Base-by-base conservation (phyloP, 2,329 filamentous ascomycete species). In the Phoma sp. region DNA sequence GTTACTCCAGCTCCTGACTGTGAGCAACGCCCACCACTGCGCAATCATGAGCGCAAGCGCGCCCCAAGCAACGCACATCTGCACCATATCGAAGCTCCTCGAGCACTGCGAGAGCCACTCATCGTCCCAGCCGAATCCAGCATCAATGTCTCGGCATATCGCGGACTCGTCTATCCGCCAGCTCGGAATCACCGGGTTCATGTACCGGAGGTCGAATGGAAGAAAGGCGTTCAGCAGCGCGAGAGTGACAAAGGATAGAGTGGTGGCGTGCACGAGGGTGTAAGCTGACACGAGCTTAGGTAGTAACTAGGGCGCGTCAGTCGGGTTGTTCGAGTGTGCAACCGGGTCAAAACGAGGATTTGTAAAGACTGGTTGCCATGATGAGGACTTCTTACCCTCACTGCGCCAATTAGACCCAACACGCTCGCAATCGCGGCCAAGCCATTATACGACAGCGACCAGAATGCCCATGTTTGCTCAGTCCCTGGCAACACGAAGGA, bases 391-490 rank as follows among this genome's bases (percentile, higher is more conserved):
- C 72, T 57, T 72, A 80, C 79, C 64, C 71, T 70, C n/a, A 78
- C 37, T 29, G 76, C 77, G 39, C 78, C 78, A n/a, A 78, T 47
- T 24, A 80, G 54, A 4, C 78, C 78, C 40, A 78, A 62, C 8
- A 75, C 58, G 57, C 75, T 77, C 38, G 77, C 62, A 7, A 74
- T 57, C 51, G 72, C 72, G 14, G 76, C 75, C 30, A 78, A 66
- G 55, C 74, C 66, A 22, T 77, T 68, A 61, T 79, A 80, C 37
- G 68, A 57, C 5, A 72, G 60, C 27, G 75, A 75, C 50, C 60
- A 68, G 8, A 54, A 72, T 61, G 50, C 58, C 55, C 36, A 69
- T 67, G 70, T 40, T 67, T 72, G 41, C 69, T 63, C 54, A 25
- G 60, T 53, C 33, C 64, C 55, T 1, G 64, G 58, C 23, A 69